Evolutionary conservation across 208 protist species (phyloP).

Genomic region (Leishmania guyanensis): DNA sequence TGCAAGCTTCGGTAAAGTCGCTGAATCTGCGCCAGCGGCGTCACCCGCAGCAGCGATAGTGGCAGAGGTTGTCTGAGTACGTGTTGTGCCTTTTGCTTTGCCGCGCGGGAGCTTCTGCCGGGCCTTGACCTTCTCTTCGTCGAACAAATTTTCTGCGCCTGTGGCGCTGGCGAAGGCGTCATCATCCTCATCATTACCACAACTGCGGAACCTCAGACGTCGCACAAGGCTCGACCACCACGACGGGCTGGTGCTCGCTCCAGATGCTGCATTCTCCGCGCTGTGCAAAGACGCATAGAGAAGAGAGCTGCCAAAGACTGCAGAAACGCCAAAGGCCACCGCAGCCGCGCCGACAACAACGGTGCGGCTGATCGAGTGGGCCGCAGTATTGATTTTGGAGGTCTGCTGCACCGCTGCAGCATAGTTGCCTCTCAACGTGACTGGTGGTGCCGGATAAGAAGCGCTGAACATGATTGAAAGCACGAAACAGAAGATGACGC

Average conservation of each 20-base stretch:
- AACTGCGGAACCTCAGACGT: not conserved
- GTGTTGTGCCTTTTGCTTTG: not conserved
- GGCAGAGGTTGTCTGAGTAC: not conserved
- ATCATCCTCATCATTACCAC: conserved; percentile 38
- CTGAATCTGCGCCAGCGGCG: not conserved
- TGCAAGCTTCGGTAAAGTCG: not conserved
- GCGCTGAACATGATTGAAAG: conserved; percentile 17
- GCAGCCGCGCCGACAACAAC: not conserved
- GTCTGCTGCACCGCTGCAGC: conserved; percentile 2
- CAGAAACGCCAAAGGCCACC: conserved; percentile 18
- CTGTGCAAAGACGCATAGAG: conserved; percentile 5
- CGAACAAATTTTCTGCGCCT: conserved; percentile 41
- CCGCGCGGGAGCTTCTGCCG: conserved; percentile 10
- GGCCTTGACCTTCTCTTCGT: conserved; percentile 22
- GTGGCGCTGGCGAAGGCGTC: conserved; percentile 48
- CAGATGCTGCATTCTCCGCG: not conserved
- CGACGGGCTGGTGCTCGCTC: not conserved
- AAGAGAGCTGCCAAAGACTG: conserved; percentile 16
- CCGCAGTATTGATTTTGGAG: not conserved
- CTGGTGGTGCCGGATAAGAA: not conserved
- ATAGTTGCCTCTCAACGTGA: conserved; percentile 8
- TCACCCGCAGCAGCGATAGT: not conserved
- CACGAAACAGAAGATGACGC: not conserved
- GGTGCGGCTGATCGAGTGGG: not conserved
- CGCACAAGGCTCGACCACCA: conserved; percentile 19